Base-by-base conservation (phyloP, 495 filamentous ascomycete genomes). In the Cairneyella variabilis region DNA sequence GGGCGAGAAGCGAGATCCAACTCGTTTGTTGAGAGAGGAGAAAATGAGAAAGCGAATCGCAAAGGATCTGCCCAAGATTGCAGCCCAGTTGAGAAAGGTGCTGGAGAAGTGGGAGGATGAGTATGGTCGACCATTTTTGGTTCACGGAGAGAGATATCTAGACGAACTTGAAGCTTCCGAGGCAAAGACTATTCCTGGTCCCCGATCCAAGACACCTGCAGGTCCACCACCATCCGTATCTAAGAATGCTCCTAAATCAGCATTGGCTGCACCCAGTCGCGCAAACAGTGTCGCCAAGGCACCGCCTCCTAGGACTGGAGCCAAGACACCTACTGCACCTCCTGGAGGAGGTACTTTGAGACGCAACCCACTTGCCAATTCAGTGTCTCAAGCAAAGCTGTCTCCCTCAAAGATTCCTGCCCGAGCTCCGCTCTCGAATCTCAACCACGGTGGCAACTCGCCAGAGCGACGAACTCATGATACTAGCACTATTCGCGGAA, bases 1-100 rank as follows among this genome's bases (percentile, higher is more conserved):
- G 70, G 88, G 90, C 44, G 90, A 96, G 67, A 84, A 82, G 62
- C 86, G 93, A 60, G 93, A 99, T 67, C 93, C 93, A 0, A 91
- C 89, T 23, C 90, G 95, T 67, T 76, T 99, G n/a, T 73, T 99
- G 25, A 80, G 93, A 21, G 93, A 99, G 64, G 93, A 99, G 72
- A 97, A 96, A 77, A 93, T 96, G 89, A 82, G 93, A 36, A 99
- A 97, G 78, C 76, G 91, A 22, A 95, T 97, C 53, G 77, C 90
- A 14, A 97, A 97, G 69, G 93, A 99, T 58, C 75, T 99, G 38
- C 93, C 93, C 5, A 97, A 93, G 68, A 75, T 99, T 14, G 87
- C 90, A 48, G 75, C 76, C 0, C 91, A 97, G 9, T 73, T 99
- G 37, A 83, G 79, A 55, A 95, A 85, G 61, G 75, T 78, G 38